phyloP scores from a whole-genome alignment of 257 asterid species.

The Solanum rostratum region DNA sequence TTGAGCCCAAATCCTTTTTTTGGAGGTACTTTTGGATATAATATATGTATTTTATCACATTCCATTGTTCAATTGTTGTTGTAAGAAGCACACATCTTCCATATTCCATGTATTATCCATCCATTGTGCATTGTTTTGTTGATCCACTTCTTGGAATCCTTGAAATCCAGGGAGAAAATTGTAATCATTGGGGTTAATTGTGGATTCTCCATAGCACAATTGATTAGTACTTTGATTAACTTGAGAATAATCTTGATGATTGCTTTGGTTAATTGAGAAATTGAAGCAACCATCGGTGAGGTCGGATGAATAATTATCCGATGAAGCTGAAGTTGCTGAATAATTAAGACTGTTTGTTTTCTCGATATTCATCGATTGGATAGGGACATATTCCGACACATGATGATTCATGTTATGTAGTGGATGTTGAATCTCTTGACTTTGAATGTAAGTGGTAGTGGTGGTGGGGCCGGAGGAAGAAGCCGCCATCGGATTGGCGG shows the following conservation, averaged over 20 bases:
- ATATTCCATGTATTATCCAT: constrained; percentile 50
- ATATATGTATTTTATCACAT: background rate
- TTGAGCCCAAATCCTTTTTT: background rate
- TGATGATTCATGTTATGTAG: background rate
- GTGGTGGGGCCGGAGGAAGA: constrained; percentile 3
- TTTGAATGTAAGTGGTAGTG: background rate
- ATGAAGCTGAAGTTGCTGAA: constrained; percentile 53
- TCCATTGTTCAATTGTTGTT: constrained; percentile 27
- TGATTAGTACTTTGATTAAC: constrained; percentile 4
- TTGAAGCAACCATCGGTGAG: constrained; percentile 54
- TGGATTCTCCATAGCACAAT: constrained; percentile 16
- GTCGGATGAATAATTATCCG: constrained; percentile 57
- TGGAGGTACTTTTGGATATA: background rate
- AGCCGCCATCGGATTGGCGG: background rate
- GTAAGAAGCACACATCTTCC: constrained; percentile 58
- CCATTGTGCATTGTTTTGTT: constrained; percentile 25
- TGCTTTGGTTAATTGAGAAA: constrained; percentile 15
- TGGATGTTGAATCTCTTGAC: background rate
- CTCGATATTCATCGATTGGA: background rate
- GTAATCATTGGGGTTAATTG: constrained; percentile 34
- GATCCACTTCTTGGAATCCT: constrained; percentile 14
- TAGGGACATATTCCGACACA: constrained; percentile 2
- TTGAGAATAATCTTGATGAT: constrained; percentile 23
- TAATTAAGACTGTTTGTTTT: constrained; percentile 3
- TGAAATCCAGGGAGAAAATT: constrained; percentile 35